Conservation (phyloP, 2,329 filamentous ascomycete genomes). For the Ustulina deusta region DNA sequence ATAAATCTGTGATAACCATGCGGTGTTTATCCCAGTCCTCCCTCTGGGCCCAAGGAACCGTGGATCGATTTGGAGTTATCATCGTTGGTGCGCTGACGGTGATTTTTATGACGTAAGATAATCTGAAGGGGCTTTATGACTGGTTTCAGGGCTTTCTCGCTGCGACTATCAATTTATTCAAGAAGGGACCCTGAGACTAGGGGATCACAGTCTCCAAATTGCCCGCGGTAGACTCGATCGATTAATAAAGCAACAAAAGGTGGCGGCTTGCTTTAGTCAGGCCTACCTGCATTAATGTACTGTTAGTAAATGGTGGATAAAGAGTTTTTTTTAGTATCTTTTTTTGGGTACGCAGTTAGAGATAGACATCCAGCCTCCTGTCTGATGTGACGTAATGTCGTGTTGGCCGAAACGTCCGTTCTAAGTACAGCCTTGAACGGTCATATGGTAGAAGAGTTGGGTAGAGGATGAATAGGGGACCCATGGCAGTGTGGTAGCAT, state of each 20-base stretch:
- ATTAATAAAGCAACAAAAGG: neutral
- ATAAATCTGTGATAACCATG: constrained; percentile 16
- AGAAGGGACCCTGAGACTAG: no score
- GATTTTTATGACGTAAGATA: neutral
- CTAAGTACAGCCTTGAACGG: no score
- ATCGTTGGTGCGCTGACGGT: no score
- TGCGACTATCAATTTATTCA: neutral
- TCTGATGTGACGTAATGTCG: neutral
- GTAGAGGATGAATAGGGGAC: no score
- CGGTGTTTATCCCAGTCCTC: constrained; percentile 22
- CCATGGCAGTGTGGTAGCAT: no score
- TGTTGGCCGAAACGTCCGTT: no score
- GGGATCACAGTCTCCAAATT: neutral
- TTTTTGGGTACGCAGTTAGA: neutral
- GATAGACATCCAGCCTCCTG: neutral
- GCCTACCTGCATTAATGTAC: neutral
- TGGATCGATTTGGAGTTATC: neutral
- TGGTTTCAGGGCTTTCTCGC: neutral
- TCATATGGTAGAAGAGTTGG: no score
- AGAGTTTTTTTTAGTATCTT: neutral
- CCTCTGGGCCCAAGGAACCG: constrained; percentile 14
- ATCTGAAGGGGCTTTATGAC: neutral
- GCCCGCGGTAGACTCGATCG: no score
- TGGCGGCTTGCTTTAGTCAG: neutral
- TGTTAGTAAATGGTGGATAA: neutral